phyloP scores from a whole-genome alignment of 139 green algal species.

The Chlamydomonas eustigma region DNA sequence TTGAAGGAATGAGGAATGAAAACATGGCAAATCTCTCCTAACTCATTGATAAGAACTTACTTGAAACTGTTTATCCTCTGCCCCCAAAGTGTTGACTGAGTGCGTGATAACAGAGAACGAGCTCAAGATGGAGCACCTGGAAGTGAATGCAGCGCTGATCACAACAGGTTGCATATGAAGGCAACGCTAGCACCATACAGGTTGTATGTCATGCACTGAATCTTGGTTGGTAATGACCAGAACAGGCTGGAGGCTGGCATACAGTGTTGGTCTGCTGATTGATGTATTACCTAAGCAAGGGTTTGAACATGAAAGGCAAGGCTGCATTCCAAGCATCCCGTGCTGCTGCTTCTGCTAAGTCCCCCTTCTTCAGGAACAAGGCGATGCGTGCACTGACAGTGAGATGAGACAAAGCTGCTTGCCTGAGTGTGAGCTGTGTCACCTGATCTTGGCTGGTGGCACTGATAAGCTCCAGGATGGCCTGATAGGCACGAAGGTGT shows the following conservation, averaged over 20 bases:
- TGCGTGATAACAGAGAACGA: constrained; percentile 18
- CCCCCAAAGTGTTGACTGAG: constrained; percentile 31
- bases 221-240: too few species aligned
- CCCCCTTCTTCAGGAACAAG: constrained; percentile 32
- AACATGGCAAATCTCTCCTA: too few species aligned
- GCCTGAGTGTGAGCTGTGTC: constrained; percentile 23
- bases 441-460: constrained; percentile 12
- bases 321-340: constrained; percentile 35
- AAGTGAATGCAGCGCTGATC: neutral
- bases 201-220: neutral
- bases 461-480: constrained; percentile 27
- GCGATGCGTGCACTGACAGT: constrained; percentile 32
- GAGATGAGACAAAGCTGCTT: constrained; percentile 31
- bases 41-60: constrained; percentile 21
- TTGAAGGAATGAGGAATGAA: too few species aligned
- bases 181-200: neutral
- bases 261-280: too few species aligned
- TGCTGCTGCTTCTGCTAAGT: constrained; percentile 23
- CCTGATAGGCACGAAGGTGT: too few species aligned
- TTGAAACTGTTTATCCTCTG: constrained; percentile 42
- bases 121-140: constrained; percentile 12
- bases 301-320: constrained; percentile 33
- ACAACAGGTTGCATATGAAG: neutral
- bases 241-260: too few species aligned
- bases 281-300: constrained; percentile 26